Evolutionary conservation across 495 filamentous ascomycete genomes (phyloP).

Genomic region (Hypoxylon trugodes): DNA sequence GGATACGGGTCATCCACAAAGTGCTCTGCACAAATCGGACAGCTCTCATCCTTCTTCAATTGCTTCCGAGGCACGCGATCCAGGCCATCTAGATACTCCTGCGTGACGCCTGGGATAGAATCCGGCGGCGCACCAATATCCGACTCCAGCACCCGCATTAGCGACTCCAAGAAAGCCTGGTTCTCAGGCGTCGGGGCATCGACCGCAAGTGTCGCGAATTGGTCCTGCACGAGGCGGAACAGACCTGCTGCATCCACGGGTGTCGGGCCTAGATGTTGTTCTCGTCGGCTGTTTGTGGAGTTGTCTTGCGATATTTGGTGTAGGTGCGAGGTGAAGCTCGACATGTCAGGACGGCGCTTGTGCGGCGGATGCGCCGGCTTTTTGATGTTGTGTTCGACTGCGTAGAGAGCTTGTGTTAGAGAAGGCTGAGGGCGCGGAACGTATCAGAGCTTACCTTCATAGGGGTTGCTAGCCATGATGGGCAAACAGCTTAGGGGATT

Average conservation of each 20-base stretch:
- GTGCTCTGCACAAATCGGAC: slow-evolving; percentile 85
- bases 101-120: slow-evolving; percentile 76
- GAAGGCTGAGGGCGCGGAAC: slow-evolving; percentile 23
- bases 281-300: slow-evolving; percentile 46
- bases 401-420: slow-evolving; percentile 1
- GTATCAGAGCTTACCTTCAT: slow-evolving; percentile 49
- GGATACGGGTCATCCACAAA: slow-evolving; percentile 84
- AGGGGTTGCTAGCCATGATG: slow-evolving; percentile 55
- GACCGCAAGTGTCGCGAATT: slow-evolving; percentile 50
- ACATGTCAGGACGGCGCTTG: slow-evolving; percentile 80
- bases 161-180: slow-evolving; percentile 64
- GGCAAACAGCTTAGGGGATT: slow-evolving; percentile 2
- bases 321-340: slow-evolving; percentile 84
- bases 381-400: slow-evolving; percentile 87
- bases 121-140: slow-evolving; percentile 72
- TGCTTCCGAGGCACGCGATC: slow-evolving; percentile 79
- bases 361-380: slow-evolving; percentile 49
- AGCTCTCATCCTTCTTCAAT: slow-evolving; percentile 72
- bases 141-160: slow-evolving; percentile 69
- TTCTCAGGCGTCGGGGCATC: slow-evolving; percentile 66
- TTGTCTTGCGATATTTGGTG: slow-evolving; percentile 63
- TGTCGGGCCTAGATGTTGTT: slow-evolving; percentile 71
- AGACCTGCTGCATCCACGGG: slow-evolving; percentile 75
- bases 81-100: slow-evolving; percentile 81
- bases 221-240: slow-evolving; percentile 61